Conservation (phyloP, 192 early-diverging fungal genomes). For the Umbelopsis ramanniana region DNA sequence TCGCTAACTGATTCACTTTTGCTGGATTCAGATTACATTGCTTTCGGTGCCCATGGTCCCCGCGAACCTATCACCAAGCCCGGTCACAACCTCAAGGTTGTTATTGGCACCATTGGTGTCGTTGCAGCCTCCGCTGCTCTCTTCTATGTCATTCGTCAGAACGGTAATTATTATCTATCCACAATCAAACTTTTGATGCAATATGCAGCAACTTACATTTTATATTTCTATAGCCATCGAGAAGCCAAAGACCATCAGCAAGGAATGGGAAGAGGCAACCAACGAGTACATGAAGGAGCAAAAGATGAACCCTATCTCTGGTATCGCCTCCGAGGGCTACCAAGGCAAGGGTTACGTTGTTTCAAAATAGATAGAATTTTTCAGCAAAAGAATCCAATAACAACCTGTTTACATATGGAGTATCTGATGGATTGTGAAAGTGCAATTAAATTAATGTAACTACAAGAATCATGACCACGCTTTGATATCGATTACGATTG, state of each 20-base stretch:
- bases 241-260: conserved; percentile 67
- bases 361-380: conserved; percentile 42
- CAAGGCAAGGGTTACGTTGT: conserved; percentile 74
- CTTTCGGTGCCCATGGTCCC: conserved; percentile 92
- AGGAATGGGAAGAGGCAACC: conserved; percentile 86
- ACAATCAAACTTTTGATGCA: conserved; percentile 1
- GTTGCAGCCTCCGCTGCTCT: conserved; percentile 55
- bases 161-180: conserved; percentile 47
- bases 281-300: conserved; percentile 71
- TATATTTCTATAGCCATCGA: conserved; percentile 53
- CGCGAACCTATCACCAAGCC: conserved; percentile 77
- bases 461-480: too few species aligned
- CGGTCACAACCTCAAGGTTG: conserved; percentile 69
- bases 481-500: too few species aligned
- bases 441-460: not conserved
- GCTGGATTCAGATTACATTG: conserved; percentile 69
- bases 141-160: conserved; percentile 62
- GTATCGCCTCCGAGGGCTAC: conserved; percentile 80
- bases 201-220: conserved; percentile 12
- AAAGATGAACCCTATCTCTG: conserved; percentile 79
- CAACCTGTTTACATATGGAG: conserved; percentile 4
- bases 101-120: conserved; percentile 65
- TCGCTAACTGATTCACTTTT: not conserved
- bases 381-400: conserved; percentile 5
- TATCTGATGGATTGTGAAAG: not conserved